Base-by-base conservation (phyloP, 1,139 yeast species). In the Taphrina flavorubra region DNA sequence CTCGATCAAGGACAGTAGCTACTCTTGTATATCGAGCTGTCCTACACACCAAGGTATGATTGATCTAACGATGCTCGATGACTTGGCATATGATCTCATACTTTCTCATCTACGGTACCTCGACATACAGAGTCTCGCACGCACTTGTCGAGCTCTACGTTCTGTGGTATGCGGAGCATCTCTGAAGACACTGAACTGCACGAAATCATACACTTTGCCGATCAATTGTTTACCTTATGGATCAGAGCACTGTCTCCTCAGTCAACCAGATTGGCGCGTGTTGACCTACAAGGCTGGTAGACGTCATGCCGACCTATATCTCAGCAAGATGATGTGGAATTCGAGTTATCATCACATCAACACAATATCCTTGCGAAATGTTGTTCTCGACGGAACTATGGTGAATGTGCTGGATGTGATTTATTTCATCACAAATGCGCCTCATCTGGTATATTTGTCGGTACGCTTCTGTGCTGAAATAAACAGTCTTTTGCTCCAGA, bases 401-500 rank as follows among this genome's bases (percentile, higher is more conserved):
- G 37, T 60, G n/a, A 47, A 39, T 60, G 56, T 37, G 2, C 37
- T 47, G 16, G 56, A 60, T 20, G 20, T 60, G 11, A 36, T 36
- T 16, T 36, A 47, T 14, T 49, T 60, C 47, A 39, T 60, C 11
- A 34, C 55, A 8, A 34, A 34, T 13, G 47, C 47, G 7, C 65
- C 65, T 10, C 65, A 49, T 13, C 49, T 60, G 47, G 20, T 13
- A 6, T 60, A 60, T 37, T n/a, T 60, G 5, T 60, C 65, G 16
- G 47, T 49, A 6, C 55, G 65, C 10, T 60, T 60, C 39, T 60
- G 65, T 39, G 16, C 25, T 1, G 37, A 42, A 14, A 39, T 58
- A n/a, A 44, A 58, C 36, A 42, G 51, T 8, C 51, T 46, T 8
- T n/a, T 58, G 25, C 53, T 58, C 13, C 60, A 56, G 49, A 56